Base-by-base conservation (phyloP, 2,329 filamentous ascomycete genomes). In the Talaromyces sp. region DNA sequence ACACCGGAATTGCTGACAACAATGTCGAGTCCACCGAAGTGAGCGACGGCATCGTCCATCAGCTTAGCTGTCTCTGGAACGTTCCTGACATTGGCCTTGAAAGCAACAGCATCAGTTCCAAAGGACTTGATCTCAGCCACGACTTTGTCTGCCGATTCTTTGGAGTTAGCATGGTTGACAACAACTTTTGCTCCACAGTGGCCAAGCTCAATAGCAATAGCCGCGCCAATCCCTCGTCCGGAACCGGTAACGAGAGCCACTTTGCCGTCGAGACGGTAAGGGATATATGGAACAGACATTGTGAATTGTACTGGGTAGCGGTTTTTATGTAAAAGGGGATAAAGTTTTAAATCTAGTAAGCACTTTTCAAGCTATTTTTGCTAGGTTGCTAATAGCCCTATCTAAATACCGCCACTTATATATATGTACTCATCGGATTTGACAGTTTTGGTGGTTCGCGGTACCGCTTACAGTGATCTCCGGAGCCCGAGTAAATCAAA, bases 91-190 rank as follows among this genome's bases (percentile, higher is more conserved):
- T 85, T 83, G 63, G 70, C 71, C 69, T 84, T 82, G 75, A 85
- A 84, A 68, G 80, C 76, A 67, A 84, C 73, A 62, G 84, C 83
- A 47, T 66, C 64, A 3, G 64, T 50, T 39, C 37, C 31, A 10
- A 62, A 31, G 19, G 37, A 59, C 33, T 66, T 69, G 61, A 73
- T 73, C 60, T 73, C 69, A 13, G 67, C 67, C 7, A 73, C 72
- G 8, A 70, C 69, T 73, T 86, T 82, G 70, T 89, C 83, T 65
- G 88, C 88, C 22, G 86, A 83, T 64, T 85, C 82, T 69, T 81
- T 76, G 73, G 84, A 85, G 82, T 89, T 89, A 77, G 87, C 72
- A 65, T 74, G 74, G 68, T 74, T 74, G 64, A 74, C 71, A 17
- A 72, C 68, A 35, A 74, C 73, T 62, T 72, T 71, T 33, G 72